Evolutionary conservation across 345 rosid species (phyloP), one percentile per base, ranked within the genome.

Genomic region (Eucalyptus curtisii): DNA sequence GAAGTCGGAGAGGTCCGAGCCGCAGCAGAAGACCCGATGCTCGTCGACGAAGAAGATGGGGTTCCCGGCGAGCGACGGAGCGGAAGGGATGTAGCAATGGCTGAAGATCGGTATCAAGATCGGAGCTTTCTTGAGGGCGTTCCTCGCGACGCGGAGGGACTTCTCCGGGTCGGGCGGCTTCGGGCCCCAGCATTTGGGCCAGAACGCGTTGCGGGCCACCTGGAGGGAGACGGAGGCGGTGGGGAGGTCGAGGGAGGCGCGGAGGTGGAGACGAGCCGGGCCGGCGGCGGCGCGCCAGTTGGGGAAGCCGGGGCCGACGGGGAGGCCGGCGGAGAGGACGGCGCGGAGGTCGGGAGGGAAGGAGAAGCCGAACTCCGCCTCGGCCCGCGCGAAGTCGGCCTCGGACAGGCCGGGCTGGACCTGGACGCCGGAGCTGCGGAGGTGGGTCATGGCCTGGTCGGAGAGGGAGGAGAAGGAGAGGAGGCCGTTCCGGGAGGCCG

Each of bases 321-420:
- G 99, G 86, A 98, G 92, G 53, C 99, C 99, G 66, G 99, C 96
- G 64, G 96, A 92, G 86, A 98, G 95, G 10, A 98, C 91, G 80
- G 99, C 99, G 20, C 97, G 94, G 44, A 98, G 98, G 79, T 98
- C 99, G 9, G 99, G 99, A 8, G 99, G 99, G 92, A 98, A 98
- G 40, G 92, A 93, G 91, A 98, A 95, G 44, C 98, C 98, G 57
- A 97, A 98, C 91, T 97, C 98, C 0, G 99, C 99, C 84, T 97
- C 99, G 4, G 98, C 95, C 49, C 95, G 90, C 33, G 97, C 98
- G 89, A 97, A 96, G 90, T 98, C 99, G 3, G 97, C 81, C 81
- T 95, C 99, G 86, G 97, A 91, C 37, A 98, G 89, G 87, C 99
- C 99, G 44, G 93, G 92, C 88, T 96, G 98, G 52, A 98, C 98